Conservation (phyloP, 768 basidiomycete genomes). For the Collybia sp. region DNA sequence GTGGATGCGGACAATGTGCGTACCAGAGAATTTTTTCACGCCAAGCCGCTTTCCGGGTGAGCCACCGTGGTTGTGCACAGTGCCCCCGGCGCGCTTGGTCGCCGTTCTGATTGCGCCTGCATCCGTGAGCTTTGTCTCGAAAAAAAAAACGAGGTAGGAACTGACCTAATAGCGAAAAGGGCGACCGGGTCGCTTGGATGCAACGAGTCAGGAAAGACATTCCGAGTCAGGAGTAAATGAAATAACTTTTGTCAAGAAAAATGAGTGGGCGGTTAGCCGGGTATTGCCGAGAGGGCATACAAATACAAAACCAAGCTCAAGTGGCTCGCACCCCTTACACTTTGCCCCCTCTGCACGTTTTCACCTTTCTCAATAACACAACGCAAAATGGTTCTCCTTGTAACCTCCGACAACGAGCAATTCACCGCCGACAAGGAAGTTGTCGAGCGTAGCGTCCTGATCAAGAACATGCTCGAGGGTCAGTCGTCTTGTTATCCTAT, state of each 20-base stretch:
- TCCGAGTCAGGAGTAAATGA: conserved; percentile 5
- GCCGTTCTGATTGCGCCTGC: conserved; percentile 81
- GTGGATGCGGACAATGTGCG: too few species aligned
- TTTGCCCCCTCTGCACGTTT: conserved; percentile 12
- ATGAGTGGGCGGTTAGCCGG: conserved; percentile 23
- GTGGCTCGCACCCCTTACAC: conserved; percentile 6
- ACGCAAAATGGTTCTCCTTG: conserved; percentile 72
- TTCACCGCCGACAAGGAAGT: conserved; percentile 93
- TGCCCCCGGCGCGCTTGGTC: conserved; percentile 95
- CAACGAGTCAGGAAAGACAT: conserved; percentile 51
- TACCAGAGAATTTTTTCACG: conserved; percentile 95
- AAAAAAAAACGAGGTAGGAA: conserved; percentile 4
- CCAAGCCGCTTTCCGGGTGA: conserved; percentile 93
- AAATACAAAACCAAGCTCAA: conserved; percentile 24
- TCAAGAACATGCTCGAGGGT: conserved; percentile 99
- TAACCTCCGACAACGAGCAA: conserved; percentile 93
- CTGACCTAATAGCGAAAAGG: conserved; percentile 47
- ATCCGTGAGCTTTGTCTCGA: conserved; percentile 19
- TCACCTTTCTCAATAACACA: conserved; percentile 6
- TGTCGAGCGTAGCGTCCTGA: conserved; percentile 91
- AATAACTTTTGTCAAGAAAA: background rate
- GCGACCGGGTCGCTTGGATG: conserved; percentile 29
- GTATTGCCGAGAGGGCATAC: conserved; percentile 28
- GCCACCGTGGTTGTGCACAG: conserved; percentile 87
- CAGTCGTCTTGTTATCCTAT: background rate